These are phyloP conservation scores for Sugiyamaella neomexicana DNA, from an alignment of 1,139 yeast species.

Conservation along the genomic window DNA sequence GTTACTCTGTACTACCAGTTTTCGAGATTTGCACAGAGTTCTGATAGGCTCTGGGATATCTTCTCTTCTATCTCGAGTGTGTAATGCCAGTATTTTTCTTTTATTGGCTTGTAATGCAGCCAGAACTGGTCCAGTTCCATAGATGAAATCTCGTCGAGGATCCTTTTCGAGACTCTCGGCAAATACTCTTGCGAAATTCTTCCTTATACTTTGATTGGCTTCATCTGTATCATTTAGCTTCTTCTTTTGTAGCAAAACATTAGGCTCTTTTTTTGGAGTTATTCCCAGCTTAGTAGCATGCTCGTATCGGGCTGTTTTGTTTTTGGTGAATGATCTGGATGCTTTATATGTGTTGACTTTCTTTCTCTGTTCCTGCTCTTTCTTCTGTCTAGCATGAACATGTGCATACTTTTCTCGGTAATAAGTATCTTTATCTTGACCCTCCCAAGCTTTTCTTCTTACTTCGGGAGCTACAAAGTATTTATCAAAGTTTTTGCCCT, in stretches of 20 bases:
- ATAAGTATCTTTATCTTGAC: constrained; percentile 54
- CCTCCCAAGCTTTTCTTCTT: constrained; percentile 59
- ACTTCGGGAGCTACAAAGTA: constrained; percentile 45
- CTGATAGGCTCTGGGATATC: constrained; percentile 41
- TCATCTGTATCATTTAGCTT: constrained; percentile 21
- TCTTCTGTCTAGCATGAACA: constrained; percentile 52
- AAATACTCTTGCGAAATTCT: constrained; percentile 8
- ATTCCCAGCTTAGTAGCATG: constrained; percentile 13
- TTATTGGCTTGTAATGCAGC: constrained; percentile 64
- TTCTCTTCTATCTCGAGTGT: constrained; percentile 42
- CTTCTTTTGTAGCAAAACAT: constrained; percentile 21
- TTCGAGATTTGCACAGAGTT: constrained; percentile 48
- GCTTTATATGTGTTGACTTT: constrained; percentile 19
- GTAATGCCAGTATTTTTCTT: constrained; percentile 55
- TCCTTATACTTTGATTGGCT: neutral
- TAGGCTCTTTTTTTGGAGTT: constrained; percentile 15
- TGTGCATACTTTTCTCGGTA: constrained; percentile 59
- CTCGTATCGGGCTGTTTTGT: constrained; percentile 18
- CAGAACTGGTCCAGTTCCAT: constrained; percentile 72
- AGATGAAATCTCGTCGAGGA: constrained; percentile 66
- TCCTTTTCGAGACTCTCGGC: constrained; percentile 20
- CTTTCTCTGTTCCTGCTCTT: constrained; percentile 22
- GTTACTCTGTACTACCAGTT: constrained; percentile 48
- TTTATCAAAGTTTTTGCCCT: constrained; percentile 42
- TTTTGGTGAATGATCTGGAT: constrained; percentile 22